Evolutionary conservation across 139 green algal genomes (phyloP), one percentile per base, ranked within the genome.

Genomic region (Volvox africanus): DNA sequence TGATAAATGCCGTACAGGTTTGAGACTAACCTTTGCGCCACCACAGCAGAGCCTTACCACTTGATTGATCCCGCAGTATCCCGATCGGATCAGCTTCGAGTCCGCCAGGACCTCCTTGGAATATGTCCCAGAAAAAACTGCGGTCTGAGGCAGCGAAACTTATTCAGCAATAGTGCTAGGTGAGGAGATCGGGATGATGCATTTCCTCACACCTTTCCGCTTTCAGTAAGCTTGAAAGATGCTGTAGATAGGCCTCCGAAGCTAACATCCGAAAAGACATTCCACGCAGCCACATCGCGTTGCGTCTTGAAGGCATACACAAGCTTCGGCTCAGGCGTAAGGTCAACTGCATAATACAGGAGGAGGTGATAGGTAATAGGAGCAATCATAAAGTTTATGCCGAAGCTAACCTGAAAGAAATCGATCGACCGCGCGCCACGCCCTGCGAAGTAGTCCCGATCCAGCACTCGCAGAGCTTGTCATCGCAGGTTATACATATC

Each of bases 41-140:
- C 44, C 5, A 55, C 44, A 55, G 44, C 44, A 30, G 24, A n/a
- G 71, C 24, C 92, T 50, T 69, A 94, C 92, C 92, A 94, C 88
- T 37, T 88, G 71, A 77, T 94, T 94, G 5, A 92, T 91, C 24
- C 92, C 92, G 36, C 71, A 80, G 68, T 92, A 94, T 13, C 92
- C 92, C 50, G 88, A 92, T 21, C 92, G 88, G 1, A 94, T 79
- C 11, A 94, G 88, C 16, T 30, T 71, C 2, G 79, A 86, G 19
- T 22, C 28, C 12, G 91, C 92, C 0, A 67, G 36, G 21, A 94
- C 61, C 24, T 68, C 82, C 55, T 92, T 94, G 1, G 88, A 92
- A 55, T 92, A 92, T 0, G 65, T 82, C 1, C 92, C 92, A 0
- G 55, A 83, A 35, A 94, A 94, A 2, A 93, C 81, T 0, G 87